A percentile compares a stretch with the other conserved stretches of the same genome.
phyloP scores from a whole-genome alignment of 1,284 basidiomycete genomes.

The Sanghuangporus weigelae region DNA sequence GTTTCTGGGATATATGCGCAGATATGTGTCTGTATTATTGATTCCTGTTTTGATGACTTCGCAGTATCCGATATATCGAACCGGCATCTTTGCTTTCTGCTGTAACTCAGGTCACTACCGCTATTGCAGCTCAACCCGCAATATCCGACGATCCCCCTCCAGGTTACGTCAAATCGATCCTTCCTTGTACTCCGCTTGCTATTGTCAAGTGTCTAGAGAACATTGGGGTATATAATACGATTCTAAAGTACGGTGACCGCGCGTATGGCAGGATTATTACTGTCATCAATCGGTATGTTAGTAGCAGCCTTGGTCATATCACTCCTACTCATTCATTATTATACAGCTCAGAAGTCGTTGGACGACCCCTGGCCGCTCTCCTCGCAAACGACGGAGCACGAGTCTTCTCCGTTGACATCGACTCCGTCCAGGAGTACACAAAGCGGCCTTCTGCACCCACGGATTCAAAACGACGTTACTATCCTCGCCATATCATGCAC shows the following conservation, averaged over 20 bases:
- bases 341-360: constrained; percentile 89
- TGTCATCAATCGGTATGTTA: constrained; percentile 81
- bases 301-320: not conserved
- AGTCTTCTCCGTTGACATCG: constrained; percentile 93
- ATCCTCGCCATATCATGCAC: constrained; percentile 82
- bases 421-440: constrained; percentile 90
- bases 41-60: not conserved
- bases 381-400: constrained; percentile 94
- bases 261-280: constrained; percentile 92
- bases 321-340: not conserved
- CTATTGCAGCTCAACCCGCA: constrained; percentile 27
- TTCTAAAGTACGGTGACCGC: constrained; percentile 91
- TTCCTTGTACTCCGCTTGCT: constrained; percentile 95
- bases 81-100: constrained; percentile 54
- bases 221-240: constrained; percentile 87
- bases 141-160: constrained; percentile 64
- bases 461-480: constrained; percentile 47
- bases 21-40: constrained; percentile 2
- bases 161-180: constrained; percentile 87
- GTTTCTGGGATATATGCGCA: constrained; percentile 22
- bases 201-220: constrained; percentile 94
- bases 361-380: constrained; percentile 89
- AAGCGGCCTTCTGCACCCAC: constrained; percentile 61
- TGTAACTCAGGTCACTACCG: constrained; percentile 26
- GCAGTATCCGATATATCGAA: constrained; percentile 72